Evolutionary conservation across 805 yeast species (phyloP).

Genomic region (Metahyphopichia silvanorum): DNA sequence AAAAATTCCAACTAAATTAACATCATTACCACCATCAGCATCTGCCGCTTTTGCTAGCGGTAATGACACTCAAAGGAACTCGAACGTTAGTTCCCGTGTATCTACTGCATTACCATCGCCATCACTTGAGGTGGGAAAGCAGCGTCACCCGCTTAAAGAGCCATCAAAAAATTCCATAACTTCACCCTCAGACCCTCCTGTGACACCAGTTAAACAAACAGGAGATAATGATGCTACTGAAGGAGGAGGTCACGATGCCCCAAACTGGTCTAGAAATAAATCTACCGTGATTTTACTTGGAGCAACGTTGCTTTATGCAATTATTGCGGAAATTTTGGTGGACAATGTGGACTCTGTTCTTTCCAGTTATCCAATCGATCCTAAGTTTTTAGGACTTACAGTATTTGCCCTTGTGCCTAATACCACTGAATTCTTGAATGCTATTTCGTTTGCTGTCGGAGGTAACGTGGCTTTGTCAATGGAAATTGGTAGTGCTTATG

Average conservation of each 20-base stretch:
- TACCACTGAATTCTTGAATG: constrained; percentile 94
- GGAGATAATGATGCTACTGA: constrained; percentile 24
- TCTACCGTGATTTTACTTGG: constrained; percentile 77
- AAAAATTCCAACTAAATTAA: constrained; percentile 6
- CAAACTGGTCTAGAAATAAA: constrained; percentile 90
- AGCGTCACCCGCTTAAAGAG: constrained; percentile 7
- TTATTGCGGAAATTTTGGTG: constrained; percentile 91
- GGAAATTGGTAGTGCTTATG: constrained; percentile 98
- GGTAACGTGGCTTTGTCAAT: constrained; percentile 95
- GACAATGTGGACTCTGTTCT: constrained; percentile 89
- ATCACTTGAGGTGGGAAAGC: constrained; percentile 13
- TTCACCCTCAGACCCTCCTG: constrained; percentile 1
- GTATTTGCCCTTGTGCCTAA: constrained; percentile 95
- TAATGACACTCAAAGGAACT: constrained; percentile 1
- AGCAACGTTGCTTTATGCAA: constrained; percentile 85
- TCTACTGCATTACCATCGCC: constrained; percentile 15
- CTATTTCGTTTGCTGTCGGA: constrained; percentile 92
- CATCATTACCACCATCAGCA: constrained; percentile 14
- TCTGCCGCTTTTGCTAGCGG: constrained; percentile 2
- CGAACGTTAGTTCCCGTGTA: constrained; percentile 2
- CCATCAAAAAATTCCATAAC: constrained; percentile 3
- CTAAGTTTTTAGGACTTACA: constrained; percentile 89
- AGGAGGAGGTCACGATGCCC: constrained; percentile 88
- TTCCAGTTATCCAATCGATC: constrained; percentile 73
- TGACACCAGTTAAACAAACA: constrained; percentile 1